Conservation (phyloP, 176 grass and related monocot species). For the Oryza officinalis region DNA sequence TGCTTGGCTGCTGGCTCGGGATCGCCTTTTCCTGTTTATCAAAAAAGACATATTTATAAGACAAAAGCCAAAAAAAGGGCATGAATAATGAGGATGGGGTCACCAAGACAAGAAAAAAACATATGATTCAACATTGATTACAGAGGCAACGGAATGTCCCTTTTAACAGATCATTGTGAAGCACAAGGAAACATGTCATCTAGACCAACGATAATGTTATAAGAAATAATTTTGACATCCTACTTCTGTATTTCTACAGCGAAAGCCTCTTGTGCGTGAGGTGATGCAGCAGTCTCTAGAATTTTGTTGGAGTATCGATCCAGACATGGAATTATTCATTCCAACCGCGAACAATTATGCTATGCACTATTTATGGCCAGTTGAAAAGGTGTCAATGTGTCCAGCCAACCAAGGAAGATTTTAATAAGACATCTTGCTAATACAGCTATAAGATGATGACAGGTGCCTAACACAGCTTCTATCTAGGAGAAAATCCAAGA, state of each 20-base stretch:
- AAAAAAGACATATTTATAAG: conserved; percentile 12
- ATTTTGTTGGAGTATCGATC: not conserved
- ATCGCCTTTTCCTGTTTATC: conserved; percentile 60
- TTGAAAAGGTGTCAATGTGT: not conserved
- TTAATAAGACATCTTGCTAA: not conserved
- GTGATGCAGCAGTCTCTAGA: not conserved
- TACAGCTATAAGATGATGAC: not conserved
- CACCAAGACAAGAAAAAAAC: not conserved
- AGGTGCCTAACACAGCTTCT: not conserved
- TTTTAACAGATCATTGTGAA: conserved; percentile 16
- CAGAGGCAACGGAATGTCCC: not conserved
- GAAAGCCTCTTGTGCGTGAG: not conserved
- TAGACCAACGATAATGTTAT: not conserved
- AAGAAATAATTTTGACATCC: not conserved
- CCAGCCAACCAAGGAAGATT: not conserved
- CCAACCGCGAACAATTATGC: not conserved
- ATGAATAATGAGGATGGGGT: not conserved
- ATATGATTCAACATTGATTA: not conserved
- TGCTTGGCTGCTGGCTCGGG: conserved; percentile 41
- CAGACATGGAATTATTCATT: not conserved
- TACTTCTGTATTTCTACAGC: conserved; percentile 8
- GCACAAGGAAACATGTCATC: not conserved
- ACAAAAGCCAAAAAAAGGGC: not conserved
- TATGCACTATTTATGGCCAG: conserved; percentile 6
- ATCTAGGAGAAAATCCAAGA: no score